phyloP scores from a whole-genome alignment of 2,329 filamentous ascomycete species.

The Xylaria digitata region DNA sequence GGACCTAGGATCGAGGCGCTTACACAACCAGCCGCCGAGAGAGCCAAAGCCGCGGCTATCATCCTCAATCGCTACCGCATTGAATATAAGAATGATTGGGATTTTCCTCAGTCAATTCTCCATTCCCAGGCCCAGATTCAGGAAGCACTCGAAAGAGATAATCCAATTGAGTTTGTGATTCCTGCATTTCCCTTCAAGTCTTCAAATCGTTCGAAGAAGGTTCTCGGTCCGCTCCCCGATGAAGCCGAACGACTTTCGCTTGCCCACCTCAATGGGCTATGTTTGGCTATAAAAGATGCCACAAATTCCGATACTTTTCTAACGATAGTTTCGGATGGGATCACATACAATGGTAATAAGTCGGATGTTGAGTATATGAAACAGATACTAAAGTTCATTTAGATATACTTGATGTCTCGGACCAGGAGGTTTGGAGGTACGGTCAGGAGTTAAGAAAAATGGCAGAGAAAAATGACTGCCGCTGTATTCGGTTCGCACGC shows the following conservation, averaged over 20 bases:
- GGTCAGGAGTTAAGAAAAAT: conserved; percentile 29
- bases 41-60: conserved; percentile 27
- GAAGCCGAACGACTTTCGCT: conserved; percentile 37
- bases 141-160: conserved; percentile 25
- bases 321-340: conserved; percentile 37
- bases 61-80: conserved; percentile 37
- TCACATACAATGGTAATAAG: conserved; percentile 35
- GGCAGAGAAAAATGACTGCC: conserved; percentile 31
- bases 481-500: conserved; percentile 32
- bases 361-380: not conserved
- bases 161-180: conserved; percentile 35
- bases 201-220: conserved; percentile 37
- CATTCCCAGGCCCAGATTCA: conserved; percentile 27
- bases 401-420: conserved; percentile 37
- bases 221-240: conserved; percentile 35
- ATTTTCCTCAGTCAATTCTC: conserved; percentile 31
- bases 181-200: conserved; percentile 39
- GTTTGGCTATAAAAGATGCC: conserved; percentile 34
- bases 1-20: conserved; percentile 8
- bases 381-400: not conserved
- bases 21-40: conserved; percentile 9
- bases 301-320: conserved; percentile 25
- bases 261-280: conserved; percentile 36
- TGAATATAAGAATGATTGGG: conserved; percentile 37
- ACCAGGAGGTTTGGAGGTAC: conserved; percentile 37